A percentile compares a stretch with the other conserved stretches of the same genome.
Evolutionary conservation across 129 eudicot genomes (phyloP).

Genomic region (Heracleum sosnowskyi): DNA sequence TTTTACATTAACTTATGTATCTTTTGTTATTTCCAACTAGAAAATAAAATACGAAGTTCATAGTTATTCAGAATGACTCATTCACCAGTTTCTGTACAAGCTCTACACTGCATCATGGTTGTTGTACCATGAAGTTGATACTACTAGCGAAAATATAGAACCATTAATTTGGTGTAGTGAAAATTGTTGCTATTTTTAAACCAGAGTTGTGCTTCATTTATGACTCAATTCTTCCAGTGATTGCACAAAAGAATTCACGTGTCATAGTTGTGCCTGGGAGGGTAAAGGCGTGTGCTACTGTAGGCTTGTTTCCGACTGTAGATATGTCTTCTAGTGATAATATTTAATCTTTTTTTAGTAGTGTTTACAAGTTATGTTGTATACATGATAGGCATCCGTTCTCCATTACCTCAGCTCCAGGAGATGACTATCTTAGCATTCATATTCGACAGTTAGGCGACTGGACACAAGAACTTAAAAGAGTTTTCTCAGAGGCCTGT

Average conservation of each 20-base stretch:
- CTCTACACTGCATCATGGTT: not conserved
- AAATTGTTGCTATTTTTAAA: not conserved
- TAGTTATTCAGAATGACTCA: not conserved
- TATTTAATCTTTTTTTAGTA: not conserved
- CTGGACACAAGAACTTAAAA: conserved; percentile 88
- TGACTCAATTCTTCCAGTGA: not conserved
- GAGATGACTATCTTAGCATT: conserved; percentile 79
- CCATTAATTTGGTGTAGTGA: not conserved
- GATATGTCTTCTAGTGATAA: not conserved
- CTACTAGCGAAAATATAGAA: not conserved
- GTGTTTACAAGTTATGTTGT: conserved; percentile 6
- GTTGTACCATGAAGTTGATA: not conserved
- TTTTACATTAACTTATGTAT: not conserved
- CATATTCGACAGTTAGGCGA: conserved; percentile 92
- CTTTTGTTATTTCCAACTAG: not conserved
- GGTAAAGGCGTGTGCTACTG: not conserved
- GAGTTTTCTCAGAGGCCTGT: conserved; percentile 79
- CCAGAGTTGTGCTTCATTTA: not conserved
- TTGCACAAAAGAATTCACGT: not conserved
- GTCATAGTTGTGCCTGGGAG: not conserved
- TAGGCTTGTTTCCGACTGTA: not conserved
- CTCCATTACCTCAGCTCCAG: conserved; percentile 96
- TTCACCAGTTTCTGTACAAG: not conserved
- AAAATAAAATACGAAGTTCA: not conserved
- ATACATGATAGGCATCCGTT: conserved; percentile 72